Conservation (phyloP, 129 eudicot species). For the Daucus carota region DNA sequence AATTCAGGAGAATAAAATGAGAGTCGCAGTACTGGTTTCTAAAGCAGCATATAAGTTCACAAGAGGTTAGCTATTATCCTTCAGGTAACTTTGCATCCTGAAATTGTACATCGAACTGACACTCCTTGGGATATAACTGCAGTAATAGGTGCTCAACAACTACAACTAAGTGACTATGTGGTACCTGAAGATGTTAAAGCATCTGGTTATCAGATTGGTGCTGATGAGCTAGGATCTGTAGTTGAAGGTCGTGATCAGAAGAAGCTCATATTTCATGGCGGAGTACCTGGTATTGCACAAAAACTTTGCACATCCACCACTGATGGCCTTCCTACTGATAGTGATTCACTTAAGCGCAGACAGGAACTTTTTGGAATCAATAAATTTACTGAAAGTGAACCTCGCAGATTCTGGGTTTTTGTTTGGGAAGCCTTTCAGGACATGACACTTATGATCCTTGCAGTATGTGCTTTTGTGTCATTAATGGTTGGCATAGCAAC, state of each 20-base stretch:
- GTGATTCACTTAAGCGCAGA: slow-evolving; percentile 13
- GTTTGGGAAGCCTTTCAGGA: slow-evolving; percentile 36
- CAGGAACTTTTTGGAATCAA: slow-evolving; percentile 29
- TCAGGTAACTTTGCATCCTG: neutral
- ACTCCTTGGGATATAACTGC: neutral
- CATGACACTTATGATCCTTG: slow-evolving; percentile 32
- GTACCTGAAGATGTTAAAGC: slow-evolving; percentile 43
- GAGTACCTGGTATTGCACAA: slow-evolving; percentile 26
- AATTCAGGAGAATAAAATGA: slow-evolving; percentile 39
- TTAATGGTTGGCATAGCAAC: slow-evolving; percentile 29
- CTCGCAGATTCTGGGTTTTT: slow-evolving; percentile 28
- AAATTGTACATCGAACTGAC: neutral
- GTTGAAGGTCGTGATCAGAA: slow-evolving; percentile 31
- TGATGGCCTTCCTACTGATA: slow-evolving; percentile 20
- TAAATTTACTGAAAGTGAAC: slow-evolving; percentile 17
- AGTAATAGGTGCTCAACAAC: slow-evolving; percentile 15
- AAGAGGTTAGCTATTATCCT: slow-evolving; percentile 19
- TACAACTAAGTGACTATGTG: slow-evolving; percentile 30
- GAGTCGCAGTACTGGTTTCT: slow-evolving; percentile 54
- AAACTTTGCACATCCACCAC: slow-evolving; percentile 26
- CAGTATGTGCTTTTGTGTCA: slow-evolving; percentile 25
- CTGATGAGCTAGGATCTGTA: slow-evolving; percentile 34
- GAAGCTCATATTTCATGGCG: slow-evolving; percentile 33
- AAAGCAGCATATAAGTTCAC: slow-evolving; percentile 55
- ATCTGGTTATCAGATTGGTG: slow-evolving; percentile 45